These are phyloP conservation scores for Sporothrix schenckii DNA, from an alignment of 2,329 filamentous ascomycete species.

Conservation along the genomic window DNA sequence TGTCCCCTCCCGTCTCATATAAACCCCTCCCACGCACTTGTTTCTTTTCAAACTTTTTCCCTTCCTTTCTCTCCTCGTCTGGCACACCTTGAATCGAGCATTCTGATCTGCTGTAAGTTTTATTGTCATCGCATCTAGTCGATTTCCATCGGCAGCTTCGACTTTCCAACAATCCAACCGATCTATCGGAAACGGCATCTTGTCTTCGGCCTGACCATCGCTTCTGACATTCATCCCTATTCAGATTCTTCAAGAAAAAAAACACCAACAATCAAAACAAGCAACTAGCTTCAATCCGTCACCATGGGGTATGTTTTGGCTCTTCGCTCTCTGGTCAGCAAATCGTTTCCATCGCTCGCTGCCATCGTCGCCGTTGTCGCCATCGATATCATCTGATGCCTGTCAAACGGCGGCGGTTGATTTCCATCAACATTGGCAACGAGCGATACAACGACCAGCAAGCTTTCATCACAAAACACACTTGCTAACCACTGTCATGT, in stretches of 20 bases:
- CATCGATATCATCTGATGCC: background rate
- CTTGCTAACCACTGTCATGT: conserved; percentile 36
- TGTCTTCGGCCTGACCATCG: conserved; percentile 13
- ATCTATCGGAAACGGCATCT: background rate
- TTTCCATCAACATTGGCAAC: background rate
- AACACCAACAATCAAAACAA: conserved; percentile 23
- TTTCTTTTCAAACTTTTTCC: conserved; percentile 35
- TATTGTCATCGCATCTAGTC: background rate
- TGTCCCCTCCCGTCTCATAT: conserved; percentile 32
- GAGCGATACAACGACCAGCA: background rate
- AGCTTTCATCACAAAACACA: background rate
- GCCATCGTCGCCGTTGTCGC: conserved; percentile 14
- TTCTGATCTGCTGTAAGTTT: conserved; percentile 43
- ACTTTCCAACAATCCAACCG: background rate
- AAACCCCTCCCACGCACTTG: conserved; percentile 37
- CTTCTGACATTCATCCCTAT: conserved; percentile 27
- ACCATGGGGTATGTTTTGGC: conserved; percentile 31
- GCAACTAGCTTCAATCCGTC: conserved; percentile 26
- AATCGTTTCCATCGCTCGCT: background rate
- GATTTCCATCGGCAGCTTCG: conserved; percentile 31
- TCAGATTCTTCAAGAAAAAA: conserved; percentile 31
- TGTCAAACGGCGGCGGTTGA: background rate
- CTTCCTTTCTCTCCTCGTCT: conserved; percentile 43
- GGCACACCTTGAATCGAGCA: conserved; percentile 49
- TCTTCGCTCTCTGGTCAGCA: background rate